Conservation (phyloP, 345 rosid species). For the Xanthoceras sorbifolium region DNA sequence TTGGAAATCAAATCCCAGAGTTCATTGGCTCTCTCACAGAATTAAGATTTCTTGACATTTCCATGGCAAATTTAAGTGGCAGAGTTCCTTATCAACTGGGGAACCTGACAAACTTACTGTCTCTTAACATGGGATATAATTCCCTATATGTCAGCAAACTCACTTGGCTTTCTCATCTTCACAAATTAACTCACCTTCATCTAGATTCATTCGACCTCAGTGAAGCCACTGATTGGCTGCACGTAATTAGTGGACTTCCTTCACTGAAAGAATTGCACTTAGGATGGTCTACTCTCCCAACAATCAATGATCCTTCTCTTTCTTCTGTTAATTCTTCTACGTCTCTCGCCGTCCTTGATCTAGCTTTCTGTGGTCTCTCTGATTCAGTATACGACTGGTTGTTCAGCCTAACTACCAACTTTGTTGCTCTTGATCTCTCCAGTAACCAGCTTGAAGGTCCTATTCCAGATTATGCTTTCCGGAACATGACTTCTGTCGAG, state of each 20-base stretch:
- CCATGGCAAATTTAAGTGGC: not conserved
- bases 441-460: constrained; percentile 2
- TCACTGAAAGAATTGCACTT: constrained; percentile 10
- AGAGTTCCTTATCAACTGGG: not conserved
- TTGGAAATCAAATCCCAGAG: constrained; percentile 32
- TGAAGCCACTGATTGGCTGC: constrained; percentile 19
- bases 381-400: constrained; percentile 19
- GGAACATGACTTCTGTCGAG: constrained; percentile 11
- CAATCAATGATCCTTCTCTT: not conserved
- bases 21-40: constrained; percentile 31
- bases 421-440: constrained; percentile 12
- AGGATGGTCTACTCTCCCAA: constrained; percentile 7
- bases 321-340: constrained; percentile 9
- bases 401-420: constrained; percentile 10
- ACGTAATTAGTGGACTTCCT: constrained; percentile 18
- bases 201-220: not conserved
- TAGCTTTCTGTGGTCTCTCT: not conserved
- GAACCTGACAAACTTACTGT: constrained; percentile 16
- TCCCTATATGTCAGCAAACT: not conserved
- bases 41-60: constrained; percentile 15
- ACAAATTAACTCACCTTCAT: not conserved
- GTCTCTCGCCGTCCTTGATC: constrained; percentile 8
- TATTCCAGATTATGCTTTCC: constrained; percentile 17
- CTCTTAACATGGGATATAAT: constrained; percentile 13
- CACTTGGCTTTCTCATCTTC: constrained; percentile 13